These are phyloP conservation scores for Dryas drummondii DNA, from an alignment of 306 rosid species.

Conservation along the genomic window DNA sequence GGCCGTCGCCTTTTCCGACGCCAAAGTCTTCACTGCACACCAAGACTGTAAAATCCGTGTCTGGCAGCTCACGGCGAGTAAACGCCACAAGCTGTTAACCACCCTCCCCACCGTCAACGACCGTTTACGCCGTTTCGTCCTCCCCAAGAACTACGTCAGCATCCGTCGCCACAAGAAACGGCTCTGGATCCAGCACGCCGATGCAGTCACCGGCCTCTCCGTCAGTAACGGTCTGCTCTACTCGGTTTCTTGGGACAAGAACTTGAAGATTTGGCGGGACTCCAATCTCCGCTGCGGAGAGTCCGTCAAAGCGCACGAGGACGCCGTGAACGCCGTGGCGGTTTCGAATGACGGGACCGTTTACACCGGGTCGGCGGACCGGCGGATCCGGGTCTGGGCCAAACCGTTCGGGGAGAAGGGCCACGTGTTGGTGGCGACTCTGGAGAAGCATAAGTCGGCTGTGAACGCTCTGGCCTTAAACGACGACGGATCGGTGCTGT, in stretches of 20 bases:
- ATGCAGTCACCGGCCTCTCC: slow-evolving; percentile 74
- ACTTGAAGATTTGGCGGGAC: slow-evolving; percentile 69
- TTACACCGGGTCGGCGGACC: slow-evolving; percentile 83
- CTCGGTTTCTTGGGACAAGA: slow-evolving; percentile 92
- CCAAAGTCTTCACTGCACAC: slow-evolving; percentile 62
- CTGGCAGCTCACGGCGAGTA: slow-evolving; percentile 38
- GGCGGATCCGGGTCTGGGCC: slow-evolving; percentile 68
- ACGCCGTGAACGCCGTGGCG: slow-evolving; percentile 76
- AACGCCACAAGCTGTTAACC: slow-evolving; percentile 35
- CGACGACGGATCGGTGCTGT: slow-evolving; percentile 74
- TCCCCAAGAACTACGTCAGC: slow-evolving; percentile 63
- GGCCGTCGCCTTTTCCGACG: slow-evolving; percentile 45
- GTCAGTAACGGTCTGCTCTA: slow-evolving; percentile 54
- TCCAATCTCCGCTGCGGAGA: slow-evolving; percentile 69
- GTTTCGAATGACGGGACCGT: slow-evolving; percentile 71
- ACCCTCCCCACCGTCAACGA: slow-evolving; percentile 76
- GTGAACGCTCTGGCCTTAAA: slow-evolving; percentile 78
- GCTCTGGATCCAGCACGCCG: slow-evolving; percentile 86
- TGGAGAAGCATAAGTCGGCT: slow-evolving; percentile 85
- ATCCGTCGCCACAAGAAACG: slow-evolving; percentile 72
- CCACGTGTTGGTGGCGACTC: slow-evolving; percentile 60
- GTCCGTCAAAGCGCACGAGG: slow-evolving; percentile 80
- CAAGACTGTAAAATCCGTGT: slow-evolving; percentile 81
- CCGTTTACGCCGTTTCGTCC: slow-evolving; percentile 58
- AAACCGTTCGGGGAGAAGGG: slow-evolving; percentile 49